Conservation (phyloP, 2,329 filamentous ascomycete genomes). For the Diaporthe longicolla region DNA sequence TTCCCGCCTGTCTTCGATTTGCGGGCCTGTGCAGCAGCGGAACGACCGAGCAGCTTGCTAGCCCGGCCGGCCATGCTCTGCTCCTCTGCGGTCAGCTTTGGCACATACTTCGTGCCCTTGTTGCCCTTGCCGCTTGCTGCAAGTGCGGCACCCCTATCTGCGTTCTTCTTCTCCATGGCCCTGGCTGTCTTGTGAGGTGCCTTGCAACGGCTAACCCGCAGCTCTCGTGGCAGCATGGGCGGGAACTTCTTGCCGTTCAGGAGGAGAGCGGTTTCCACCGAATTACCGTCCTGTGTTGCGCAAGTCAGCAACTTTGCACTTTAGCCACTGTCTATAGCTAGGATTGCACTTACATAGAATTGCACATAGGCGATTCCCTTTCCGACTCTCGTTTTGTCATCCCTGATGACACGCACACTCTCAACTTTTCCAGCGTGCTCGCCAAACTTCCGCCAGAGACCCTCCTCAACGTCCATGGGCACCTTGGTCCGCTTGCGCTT, state of each 20-base stretch:
- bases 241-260: conserved; percentile 93
- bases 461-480: conserved; percentile 91
- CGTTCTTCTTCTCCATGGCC: conserved; percentile 65
- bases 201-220: conserved; percentile 90
- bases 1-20: conserved; percentile 29
- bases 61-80: conserved; percentile 81
- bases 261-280: conserved; percentile 91
- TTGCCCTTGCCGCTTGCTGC: conserved; percentile 48
- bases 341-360: conserved; percentile 74
- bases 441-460: conserved; percentile 86
- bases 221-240: conserved; percentile 88
- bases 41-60: conserved; percentile 79
- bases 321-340: background rate
- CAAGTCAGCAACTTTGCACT: background rate
- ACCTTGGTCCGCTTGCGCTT: conserved; percentile 78
- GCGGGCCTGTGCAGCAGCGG: conserved; percentile 62
- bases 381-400: conserved; percentile 90
- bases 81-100: conserved; percentile 78
- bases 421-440: conserved; percentile 85
- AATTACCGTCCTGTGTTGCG: conserved; percentile 76
- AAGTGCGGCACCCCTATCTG: conserved; percentile 44
- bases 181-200: conserved; percentile 73
- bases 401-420: conserved; percentile 91
- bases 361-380: conserved; percentile 99
- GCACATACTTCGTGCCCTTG: conserved; percentile 71